Conservation (phyloP, 139 green algal species). For the Micromonas commoda region DNA sequence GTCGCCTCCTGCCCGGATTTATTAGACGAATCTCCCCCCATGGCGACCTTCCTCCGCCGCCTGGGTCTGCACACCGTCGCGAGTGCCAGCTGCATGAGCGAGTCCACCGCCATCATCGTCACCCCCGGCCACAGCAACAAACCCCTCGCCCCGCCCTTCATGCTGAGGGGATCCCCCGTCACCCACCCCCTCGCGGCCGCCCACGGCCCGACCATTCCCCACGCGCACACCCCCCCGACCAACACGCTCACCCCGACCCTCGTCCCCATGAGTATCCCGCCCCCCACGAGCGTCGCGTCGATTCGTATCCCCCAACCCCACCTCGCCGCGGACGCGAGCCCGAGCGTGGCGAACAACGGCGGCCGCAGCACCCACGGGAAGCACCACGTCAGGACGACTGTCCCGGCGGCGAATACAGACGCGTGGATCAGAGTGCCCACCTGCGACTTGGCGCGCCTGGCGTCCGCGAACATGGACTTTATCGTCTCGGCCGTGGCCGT, state of each 20-base stretch:
- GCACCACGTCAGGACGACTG: neutral
- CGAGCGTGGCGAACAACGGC: neutral
- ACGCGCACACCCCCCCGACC: conserved; percentile 16
- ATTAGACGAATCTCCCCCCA: too few species aligned
- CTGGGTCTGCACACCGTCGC: neutral
- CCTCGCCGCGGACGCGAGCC: neutral
- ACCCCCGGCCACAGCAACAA: conserved; percentile 31
- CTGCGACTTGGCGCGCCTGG: neutral
- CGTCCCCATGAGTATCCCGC: conserved; percentile 16
- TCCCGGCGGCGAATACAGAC: neutral
- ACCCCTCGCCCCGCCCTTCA: conserved; percentile 19
- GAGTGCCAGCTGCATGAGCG: conserved; percentile 19
- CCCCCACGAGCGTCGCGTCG: conserved; percentile 6
- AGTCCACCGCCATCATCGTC: conserved; percentile 9
- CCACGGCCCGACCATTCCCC: conserved; percentile 18
- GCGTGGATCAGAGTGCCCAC: neutral
- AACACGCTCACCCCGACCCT: conserved; percentile 9
- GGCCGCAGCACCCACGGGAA: neutral
- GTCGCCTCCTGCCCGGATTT: too few species aligned
- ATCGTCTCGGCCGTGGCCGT: conserved; percentile 26
- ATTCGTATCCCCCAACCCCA: conserved; percentile 12
- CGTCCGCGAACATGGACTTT: conserved; percentile 6
- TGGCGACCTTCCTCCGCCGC: too few species aligned
- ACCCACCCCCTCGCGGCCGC: conserved; percentile 8
- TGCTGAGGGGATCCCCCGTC: neutral